Conservation (phyloP, 2,329 filamentous ascomycete genomes). For the Domatiomyces catenatus region DNA sequence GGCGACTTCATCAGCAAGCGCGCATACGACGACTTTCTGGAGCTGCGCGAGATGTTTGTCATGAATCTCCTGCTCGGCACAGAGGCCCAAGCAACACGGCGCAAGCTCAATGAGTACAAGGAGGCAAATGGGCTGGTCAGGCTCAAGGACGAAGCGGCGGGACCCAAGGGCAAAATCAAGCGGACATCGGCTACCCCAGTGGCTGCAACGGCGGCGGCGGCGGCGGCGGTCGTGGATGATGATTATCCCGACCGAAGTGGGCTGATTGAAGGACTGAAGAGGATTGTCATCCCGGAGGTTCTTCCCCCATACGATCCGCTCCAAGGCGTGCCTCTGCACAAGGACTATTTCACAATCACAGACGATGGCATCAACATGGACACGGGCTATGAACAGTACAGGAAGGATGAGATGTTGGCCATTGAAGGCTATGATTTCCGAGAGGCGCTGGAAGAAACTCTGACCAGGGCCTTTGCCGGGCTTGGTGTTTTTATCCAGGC, state of each 20-base stretch:
- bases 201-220: slow-evolving; percentile 34
- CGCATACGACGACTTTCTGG: slow-evolving; percentile 86
- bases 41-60: slow-evolving; percentile 78
- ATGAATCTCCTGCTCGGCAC: slow-evolving; percentile 67
- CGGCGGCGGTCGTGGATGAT: slow-evolving; percentile 28
- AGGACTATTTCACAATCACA: slow-evolving; percentile 55
- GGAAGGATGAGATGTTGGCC: slow-evolving; percentile 45
- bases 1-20: slow-evolving; percentile 77
- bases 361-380: slow-evolving; percentile 60
- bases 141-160: slow-evolving; percentile 28
- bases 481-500: slow-evolving; percentile 76
- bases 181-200: slow-evolving; percentile 55
- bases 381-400: slow-evolving; percentile 41
- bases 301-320: slow-evolving; percentile 80
- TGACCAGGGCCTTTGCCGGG: slow-evolving; percentile 83
- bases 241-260: slow-evolving; percentile 23
- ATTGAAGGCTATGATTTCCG: slow-evolving; percentile 71
- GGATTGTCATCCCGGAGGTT: slow-evolving; percentile 41
- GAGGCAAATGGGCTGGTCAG: slow-evolving; percentile 51
- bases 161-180: slow-evolving; percentile 37
- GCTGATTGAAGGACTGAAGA: slow-evolving; percentile 67
- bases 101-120: slow-evolving; percentile 53
- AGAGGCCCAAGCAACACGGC: slow-evolving; percentile 49
- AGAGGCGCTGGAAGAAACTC: slow-evolving; percentile 65
- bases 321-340: slow-evolving; percentile 54